Base-by-base conservation (phyloP, 2,329 filamentous ascomycete species). In the Chalara sp. region DNA sequence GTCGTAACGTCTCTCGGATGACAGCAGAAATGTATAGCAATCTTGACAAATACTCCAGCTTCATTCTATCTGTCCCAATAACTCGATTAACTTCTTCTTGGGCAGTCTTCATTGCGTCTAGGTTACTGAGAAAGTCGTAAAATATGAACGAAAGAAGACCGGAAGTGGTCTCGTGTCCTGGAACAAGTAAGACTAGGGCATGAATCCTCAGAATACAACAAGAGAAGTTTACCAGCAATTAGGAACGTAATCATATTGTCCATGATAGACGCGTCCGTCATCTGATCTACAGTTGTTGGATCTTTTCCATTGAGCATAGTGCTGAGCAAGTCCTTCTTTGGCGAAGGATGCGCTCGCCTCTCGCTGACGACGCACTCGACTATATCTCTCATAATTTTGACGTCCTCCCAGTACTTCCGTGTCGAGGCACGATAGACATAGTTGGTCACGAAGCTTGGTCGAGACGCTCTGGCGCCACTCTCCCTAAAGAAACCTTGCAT, bases 171-270 rank as follows among this genome's bases (percentile, higher is more conserved):
- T 89, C 86, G 55, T 87, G 84, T 1, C 83, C 74, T 58, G 67
- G 50, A 8, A 39, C 35, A 8, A 39, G 35, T 8, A 39, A 39
- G n/a, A n/a, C n/a, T n/a, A n/a, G n/a, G n/a, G n/a, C n/a, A n/a
- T n/a, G n/a, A n/a, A n/a, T n/a, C n/a, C n/a, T n/a, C n/a, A n/a
- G n/a, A n/a, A n/a, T n/a, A n/a, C n/a, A n/a, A 81, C 6, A 87
- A 42, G 6, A 81, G 7, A 87, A 65, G 57, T 87, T 86, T 0
- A 56, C 62, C 55, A 64, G 67, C 73, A 82, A 33, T 83, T 11
- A 89, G 66, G 57, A 89, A 88, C 0, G 84, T 89, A 52, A 86
- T 82, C 68, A 89, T 79, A 56, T 89, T 87, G 62, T 84, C 75
- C 12, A 80, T 75, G 55, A 89, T 85, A 46, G 73, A 78, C 5